Base-by-base conservation (phyloP, 495 filamentous ascomycete species). In the Daldinia grandis region DNA sequence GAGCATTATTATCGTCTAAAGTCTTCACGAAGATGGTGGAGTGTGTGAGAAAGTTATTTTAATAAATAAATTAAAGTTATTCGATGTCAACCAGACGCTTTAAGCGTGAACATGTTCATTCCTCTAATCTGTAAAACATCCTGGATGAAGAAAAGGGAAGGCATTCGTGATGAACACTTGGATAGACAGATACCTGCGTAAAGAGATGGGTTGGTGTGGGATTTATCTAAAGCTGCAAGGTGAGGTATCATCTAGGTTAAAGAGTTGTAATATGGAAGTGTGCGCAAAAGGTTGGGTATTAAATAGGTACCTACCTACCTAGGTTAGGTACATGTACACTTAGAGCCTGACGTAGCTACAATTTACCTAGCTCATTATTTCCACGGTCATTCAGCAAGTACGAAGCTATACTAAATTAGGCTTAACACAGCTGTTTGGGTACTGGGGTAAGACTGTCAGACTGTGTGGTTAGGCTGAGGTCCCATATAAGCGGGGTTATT, bases 271-370 rank as follows among this genome's bases (percentile, higher is more conserved):
- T 25, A 61, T n/a, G n/a, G n/a, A n/a, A 24, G 25, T 38, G 44
- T 47, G 44, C 9, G 58, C 14, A 37, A 53, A 53, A 25, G 27
- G 30, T 62, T 62, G 58, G 58, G 58, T 62, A 62, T 37, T 33
- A 51, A 62, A 62, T 62, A n/a, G n/a, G n/a, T n/a, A n/a, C n/a
- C n/a, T n/a, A n/a, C n/a, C n/a, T n/a, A n/a, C n/a, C n/a, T n/a
- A n/a, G n/a, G n/a, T n/a, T n/a, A n/a, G n/a, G n/a, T n/a, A 28
- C 42, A 47, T 47, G 42, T 24, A 35, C n/a, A n/a, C n/a, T n/a
- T n/a, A 40, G 58, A 62, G 58, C 58, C 44, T 62, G 58, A 62
- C 58, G 58, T 53, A 54, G 5, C 6, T 53, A 33, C n/a, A 35
- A 35, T 14, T 19, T 30, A n/a, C 15, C n/a, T 56, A 56, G n/a